Conservation (phyloP, 805 yeast genomes). For the Teunomyces barrocoloradensis region DNA sequence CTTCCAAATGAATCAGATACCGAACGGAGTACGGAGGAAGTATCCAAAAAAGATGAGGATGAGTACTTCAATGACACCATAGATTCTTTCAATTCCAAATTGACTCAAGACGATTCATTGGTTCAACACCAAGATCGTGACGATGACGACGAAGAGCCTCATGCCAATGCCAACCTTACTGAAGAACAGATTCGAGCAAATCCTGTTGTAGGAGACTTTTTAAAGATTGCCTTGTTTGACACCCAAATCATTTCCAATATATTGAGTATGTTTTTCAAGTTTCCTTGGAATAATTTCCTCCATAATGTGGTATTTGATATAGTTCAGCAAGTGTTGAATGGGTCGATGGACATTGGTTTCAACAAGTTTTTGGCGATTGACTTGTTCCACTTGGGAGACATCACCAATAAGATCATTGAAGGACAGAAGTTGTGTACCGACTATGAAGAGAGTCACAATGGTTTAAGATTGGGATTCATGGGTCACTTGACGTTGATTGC, state of each 20-base stretch:
- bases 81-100: conserved; percentile 33
- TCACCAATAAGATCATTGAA: conserved; percentile 40
- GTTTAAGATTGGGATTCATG: conserved; percentile 29
- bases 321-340: conserved; percentile 47
- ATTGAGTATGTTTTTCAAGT: conserved; percentile 42
- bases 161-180: conserved; percentile 42
- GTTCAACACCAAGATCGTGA: conserved; percentile 19
- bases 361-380: conserved; percentile 51
- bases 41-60: conserved; percentile 1
- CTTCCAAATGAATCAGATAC: conserved; percentile 24
- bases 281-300: conserved; percentile 47
- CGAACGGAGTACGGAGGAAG: conserved; percentile 7
- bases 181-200: conserved; percentile 41
- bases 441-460: conserved; percentile 24
- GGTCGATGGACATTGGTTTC: conserved; percentile 49
- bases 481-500: conserved; percentile 31
- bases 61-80: conserved; percentile 30
- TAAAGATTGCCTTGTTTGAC: conserved; percentile 42
- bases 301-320: conserved; percentile 49
- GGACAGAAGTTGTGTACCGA: conserved; percentile 42
- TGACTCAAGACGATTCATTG: conserved; percentile 20
- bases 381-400: conserved; percentile 50
- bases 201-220: conserved; percentile 44
- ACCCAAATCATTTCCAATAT: conserved; percentile 43
- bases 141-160: conserved; percentile 40